These are phyloP conservation scores for Conticribra weissflogii DNA, from an alignment of 108 stramenopile species.

Conservation along the genomic window DNA sequence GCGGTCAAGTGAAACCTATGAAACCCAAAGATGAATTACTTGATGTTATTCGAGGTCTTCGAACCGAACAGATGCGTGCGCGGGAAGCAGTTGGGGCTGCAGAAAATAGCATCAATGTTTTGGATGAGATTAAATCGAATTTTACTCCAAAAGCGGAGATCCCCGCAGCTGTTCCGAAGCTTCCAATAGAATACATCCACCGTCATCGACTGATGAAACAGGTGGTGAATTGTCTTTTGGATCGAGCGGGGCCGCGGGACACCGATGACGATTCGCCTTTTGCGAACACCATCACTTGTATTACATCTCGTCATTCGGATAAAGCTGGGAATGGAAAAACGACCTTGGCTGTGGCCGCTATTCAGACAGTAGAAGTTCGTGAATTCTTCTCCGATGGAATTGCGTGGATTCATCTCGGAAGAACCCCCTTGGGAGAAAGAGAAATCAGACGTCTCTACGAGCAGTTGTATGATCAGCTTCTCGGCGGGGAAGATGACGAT, in stretches of 20 bases:
- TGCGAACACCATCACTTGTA: conserved; percentile 74
- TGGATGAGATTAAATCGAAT: conserved; percentile 73
- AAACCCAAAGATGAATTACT: conserved; percentile 86
- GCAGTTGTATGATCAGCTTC: conserved; percentile 78
- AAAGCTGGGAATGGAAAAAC: conserved; percentile 92
- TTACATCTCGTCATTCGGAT: conserved; percentile 86
- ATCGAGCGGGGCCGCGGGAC: conserved; percentile 64
- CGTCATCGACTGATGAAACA: conserved; percentile 88
- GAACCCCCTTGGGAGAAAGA: conserved; percentile 71
- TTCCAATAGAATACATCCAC: conserved; percentile 87
- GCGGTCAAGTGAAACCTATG: conserved; percentile 52
- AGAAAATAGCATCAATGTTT: conserved; percentile 28
- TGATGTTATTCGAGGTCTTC: conserved; percentile 81
- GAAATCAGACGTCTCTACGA: conserved; percentile 86
- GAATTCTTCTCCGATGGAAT: conserved; percentile 91
- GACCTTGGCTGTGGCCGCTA: conserved; percentile 84
- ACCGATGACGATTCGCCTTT: conserved; percentile 57
- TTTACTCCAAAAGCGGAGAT: conserved; percentile 88
- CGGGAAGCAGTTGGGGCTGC: conserved; percentile 52
- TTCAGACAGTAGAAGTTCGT: conserved; percentile 86
- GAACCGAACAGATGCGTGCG: conserved; percentile 76
- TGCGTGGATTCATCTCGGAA: conserved; percentile 84
- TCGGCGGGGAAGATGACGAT: conserved; percentile 64
- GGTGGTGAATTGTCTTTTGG: conserved; percentile 83
- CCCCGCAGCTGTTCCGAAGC: conserved; percentile 79